Evolutionary conservation across 1,284 basidiomycete genomes (phyloP).

Genomic region (Takashimella koratensis): DNA sequence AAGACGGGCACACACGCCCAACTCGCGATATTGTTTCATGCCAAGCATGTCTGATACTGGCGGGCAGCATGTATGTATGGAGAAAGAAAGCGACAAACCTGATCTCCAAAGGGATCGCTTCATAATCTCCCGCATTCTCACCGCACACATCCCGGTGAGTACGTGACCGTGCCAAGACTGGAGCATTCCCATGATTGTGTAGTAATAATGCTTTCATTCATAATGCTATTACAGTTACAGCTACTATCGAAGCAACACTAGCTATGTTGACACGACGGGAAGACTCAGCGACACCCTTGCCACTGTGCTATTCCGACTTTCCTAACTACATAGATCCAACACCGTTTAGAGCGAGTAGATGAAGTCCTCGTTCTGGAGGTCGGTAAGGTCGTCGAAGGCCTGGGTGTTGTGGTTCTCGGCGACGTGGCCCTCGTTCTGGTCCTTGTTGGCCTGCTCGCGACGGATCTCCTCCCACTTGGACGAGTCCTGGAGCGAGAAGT

Average conservation of each 20-base stretch:
- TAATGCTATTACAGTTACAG: neutral
- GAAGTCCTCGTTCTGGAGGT: conserved; percentile 54
- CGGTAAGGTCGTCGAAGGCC: conserved; percentile 54
- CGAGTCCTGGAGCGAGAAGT: conserved; percentile 47
- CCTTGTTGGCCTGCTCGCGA: conserved; percentile 22
- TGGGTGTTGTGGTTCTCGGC: conserved; percentile 42
- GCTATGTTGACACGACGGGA: too few relatives aligned
- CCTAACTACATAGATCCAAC: neutral
- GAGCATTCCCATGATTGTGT: too few relatives aligned
- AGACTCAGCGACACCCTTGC: too few relatives aligned
- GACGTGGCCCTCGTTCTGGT: conserved; percentile 21
- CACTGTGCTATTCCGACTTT: neutral
- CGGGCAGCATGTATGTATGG: too few relatives aligned
- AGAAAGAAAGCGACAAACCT: too few relatives aligned
- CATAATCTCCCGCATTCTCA: neutral
- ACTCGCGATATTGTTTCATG: too few relatives aligned
- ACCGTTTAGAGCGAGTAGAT: conserved; percentile 43
- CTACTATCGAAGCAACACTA: too few relatives aligned
- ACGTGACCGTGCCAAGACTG: too few relatives aligned
- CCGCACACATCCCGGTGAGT: neutral
- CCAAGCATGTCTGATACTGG: too few relatives aligned
- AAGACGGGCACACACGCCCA: too few relatives aligned
- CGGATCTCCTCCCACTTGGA: conserved; percentile 34
- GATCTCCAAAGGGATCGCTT: too few relatives aligned
- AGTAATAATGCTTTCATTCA: too few relatives aligned